Base-by-base conservation (phyloP, 768 basidiomycete genomes). In the Suillus tomentosus region DNA sequence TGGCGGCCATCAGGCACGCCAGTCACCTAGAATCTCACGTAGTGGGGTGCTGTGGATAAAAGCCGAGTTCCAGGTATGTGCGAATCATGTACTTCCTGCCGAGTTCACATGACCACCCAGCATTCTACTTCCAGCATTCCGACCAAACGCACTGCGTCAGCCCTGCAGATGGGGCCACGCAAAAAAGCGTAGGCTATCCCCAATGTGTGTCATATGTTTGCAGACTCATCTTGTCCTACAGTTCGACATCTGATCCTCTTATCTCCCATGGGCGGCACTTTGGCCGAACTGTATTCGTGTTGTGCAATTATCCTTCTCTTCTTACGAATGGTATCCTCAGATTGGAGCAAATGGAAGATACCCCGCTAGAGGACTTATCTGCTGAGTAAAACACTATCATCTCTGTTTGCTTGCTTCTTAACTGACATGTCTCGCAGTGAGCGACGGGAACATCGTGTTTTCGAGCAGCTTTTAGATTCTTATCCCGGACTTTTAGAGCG, bases 241-340 rank as follows among this genome's bases (percentile, higher is more conserved):
- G 68, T 3, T 57, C 39, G 2, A 11, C n/a, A 31, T 65, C 69
- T 3, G 66, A 71, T 60, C 69, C 70, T 19, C 60, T 71, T 24
- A 59, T 65, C 24, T 63, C 65, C 43, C 65, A 68, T 40, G 67
- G 70, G 3, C 62, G 61, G 2, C 70, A 71, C 63, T 70, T 71
- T 48, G 67, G 69, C 4, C 34, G 60, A 47, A 70, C 70, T 3
- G 60, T 67, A 15, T 63, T 65, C n/a, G 58, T 64, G 0, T 54
- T 70, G 6, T 71, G 69, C 48, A 57, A 60, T 48, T 27, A 65
- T 19, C 65, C 65, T 17, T 36, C 60, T 40, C 45, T 70, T 0
- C 24, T 71, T 48, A 66, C 42, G 8, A 67, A 68, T 10, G 64
- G 69, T 24, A 48, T 71, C 27, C 31, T 62, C 10, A 27, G 62